Evolutionary conservation across 2,329 filamentous ascomycete genomes (phyloP).

Genomic region (Macrophomina pseudophaseolina): DNA sequence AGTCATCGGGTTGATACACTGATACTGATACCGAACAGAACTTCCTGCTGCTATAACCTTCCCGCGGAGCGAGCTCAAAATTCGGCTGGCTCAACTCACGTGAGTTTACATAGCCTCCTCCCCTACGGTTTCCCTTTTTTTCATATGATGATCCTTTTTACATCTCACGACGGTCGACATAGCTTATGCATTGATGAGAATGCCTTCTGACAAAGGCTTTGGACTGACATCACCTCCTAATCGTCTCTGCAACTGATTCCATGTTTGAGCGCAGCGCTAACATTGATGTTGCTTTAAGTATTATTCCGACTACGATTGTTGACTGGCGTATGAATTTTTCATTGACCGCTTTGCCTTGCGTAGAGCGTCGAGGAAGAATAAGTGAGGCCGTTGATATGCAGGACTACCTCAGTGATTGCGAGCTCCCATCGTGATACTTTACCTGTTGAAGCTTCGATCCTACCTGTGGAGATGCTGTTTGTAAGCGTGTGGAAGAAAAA

Average conservation of each 20-base stretch:
- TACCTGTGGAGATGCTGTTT: no score
- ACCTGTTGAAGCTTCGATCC: not conserved
- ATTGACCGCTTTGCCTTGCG: conserved; percentile 1
- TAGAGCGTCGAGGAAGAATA: conserved; percentile 12
- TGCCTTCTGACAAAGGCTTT: conserved; percentile 73
- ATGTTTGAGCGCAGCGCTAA: not conserved
- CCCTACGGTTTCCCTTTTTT: conserved; percentile 30
- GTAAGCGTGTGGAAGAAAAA: no score
- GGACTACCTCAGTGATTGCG: no score
- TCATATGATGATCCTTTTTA: conserved; percentile 67
- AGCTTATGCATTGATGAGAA: conserved; percentile 78
- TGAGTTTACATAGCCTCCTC: not conserved
- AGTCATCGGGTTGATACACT: not conserved
- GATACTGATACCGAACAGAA: conserved; percentile 21
- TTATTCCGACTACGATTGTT: not conserved
- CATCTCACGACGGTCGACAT: conserved; percentile 88
- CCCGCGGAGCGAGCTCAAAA: not conserved
- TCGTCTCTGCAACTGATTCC: not conserved
- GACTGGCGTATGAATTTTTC: conserved; percentile 9
- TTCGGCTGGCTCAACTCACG: not conserved
- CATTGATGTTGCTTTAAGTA: not conserved
- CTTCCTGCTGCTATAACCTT: not conserved
- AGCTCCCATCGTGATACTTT: not conserved
- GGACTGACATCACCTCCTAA: conserved; percentile 9
- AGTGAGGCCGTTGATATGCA: no score